Conservation (phyloP, 768 basidiomycete species). For the Agrocybe pediades region DNA sequence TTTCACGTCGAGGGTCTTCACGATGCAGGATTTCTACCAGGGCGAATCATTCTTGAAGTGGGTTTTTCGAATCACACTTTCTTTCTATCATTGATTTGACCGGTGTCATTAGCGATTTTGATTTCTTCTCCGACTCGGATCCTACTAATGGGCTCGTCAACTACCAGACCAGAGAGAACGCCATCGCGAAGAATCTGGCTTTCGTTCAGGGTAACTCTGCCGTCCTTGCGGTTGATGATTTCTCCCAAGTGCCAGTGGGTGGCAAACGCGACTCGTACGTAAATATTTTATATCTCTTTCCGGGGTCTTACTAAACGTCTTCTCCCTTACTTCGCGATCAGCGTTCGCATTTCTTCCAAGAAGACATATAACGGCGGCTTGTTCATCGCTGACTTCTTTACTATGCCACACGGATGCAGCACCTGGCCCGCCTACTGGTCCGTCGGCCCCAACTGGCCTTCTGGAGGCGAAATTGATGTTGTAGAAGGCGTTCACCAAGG, state of each 20-base stretch:
- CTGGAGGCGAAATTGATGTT: background rate
- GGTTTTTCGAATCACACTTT: conserved; percentile 12
- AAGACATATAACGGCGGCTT: conserved; percentile 66
- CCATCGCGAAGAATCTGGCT: conserved; percentile 54
- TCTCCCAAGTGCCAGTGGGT: conserved; percentile 45
- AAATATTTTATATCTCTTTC: background rate
- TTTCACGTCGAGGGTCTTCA: conserved; percentile 19
- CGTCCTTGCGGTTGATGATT: conserved; percentile 65
- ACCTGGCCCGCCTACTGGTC: conserved; percentile 3
- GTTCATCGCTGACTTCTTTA: conserved; percentile 73
- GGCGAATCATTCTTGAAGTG: conserved; percentile 67
- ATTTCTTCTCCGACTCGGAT: conserved; percentile 64
- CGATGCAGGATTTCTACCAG: conserved; percentile 34
- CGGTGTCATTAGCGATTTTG: conserved; percentile 50
- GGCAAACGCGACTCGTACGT: conserved; percentile 57
- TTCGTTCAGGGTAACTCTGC: conserved; percentile 59
- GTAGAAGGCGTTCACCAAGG: background rate
- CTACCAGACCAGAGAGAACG: conserved; percentile 51
- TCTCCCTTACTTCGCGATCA: conserved; percentile 31
- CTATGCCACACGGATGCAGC: conserved; percentile 74
- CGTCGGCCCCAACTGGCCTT: background rate
- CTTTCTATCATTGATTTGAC: background rate
- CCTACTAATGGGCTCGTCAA: conserved; percentile 74
- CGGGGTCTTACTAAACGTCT: conserved; percentile 6
- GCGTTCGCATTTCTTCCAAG: conserved; percentile 68